A percentile compares a stretch with the other conserved stretches of the same genome.
These are phyloP conservation scores for Fusarium neocosmosporiellum DNA, from an alignment of 2,329 filamentous ascomycete genomes.

Conservation along the genomic window DNA sequence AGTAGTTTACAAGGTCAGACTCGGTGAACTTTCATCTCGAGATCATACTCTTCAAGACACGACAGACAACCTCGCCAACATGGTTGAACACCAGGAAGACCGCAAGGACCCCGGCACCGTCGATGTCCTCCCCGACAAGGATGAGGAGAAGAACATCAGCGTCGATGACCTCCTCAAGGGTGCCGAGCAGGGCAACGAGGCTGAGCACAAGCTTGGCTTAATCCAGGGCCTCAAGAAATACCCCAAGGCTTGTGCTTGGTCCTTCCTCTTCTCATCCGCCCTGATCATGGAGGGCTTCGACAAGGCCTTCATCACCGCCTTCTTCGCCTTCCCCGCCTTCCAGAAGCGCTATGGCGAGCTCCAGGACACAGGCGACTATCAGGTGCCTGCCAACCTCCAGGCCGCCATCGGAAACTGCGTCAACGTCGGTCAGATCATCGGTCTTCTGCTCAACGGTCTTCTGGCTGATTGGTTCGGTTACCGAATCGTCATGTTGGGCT, in stretches of 20 bases:
- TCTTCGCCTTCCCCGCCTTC: slow-evolving; percentile 53
- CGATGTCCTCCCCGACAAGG: slow-evolving; percentile 12
- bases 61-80: background rate
- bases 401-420: slow-evolving; percentile 60
- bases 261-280: slow-evolving; percentile 50
- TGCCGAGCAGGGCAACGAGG: slow-evolving; percentile 28
- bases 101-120: slow-evolving; percentile 17
- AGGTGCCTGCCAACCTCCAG: slow-evolving; percentile 62
- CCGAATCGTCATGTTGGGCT: slow-evolving; percentile 56
- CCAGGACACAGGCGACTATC: slow-evolving; percentile 50
- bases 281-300: slow-evolving; percentile 57
- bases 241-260: slow-evolving; percentile 50
- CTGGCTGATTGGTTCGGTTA: slow-evolving; percentile 59
- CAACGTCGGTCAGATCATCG: slow-evolving; percentile 60
- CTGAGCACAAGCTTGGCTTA: slow-evolving; percentile 47
- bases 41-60: background rate
- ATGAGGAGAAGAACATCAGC: slow-evolving; percentile 21
- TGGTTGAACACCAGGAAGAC: slow-evolving; percentile 33
- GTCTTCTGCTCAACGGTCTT: slow-evolving; percentile 60
- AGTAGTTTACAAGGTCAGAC: background rate
- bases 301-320: slow-evolving; percentile 51
- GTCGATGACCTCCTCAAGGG: slow-evolving; percentile 28
- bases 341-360: slow-evolving; percentile 51
- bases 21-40: background rate
- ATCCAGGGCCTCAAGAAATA: slow-evolving; percentile 53